These are phyloP conservation scores for Orychophragmus violaceus DNA, from an alignment of 345 rosid genomes.

Conservation along the genomic window DNA sequence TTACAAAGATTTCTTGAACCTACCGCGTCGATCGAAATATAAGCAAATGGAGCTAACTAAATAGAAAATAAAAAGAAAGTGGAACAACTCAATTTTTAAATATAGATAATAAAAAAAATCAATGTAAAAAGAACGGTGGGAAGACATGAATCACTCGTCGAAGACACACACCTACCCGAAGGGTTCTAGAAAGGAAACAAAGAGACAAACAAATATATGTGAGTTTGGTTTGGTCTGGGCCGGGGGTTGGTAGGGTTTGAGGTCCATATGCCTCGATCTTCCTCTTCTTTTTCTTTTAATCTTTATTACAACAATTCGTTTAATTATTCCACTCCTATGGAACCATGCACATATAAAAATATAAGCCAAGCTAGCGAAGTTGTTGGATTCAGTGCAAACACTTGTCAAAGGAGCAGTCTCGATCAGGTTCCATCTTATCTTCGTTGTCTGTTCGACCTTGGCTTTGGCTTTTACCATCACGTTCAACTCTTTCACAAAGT, in stretches of 20 bases:
- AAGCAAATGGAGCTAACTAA: background rate
- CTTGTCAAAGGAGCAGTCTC: slow-evolving; percentile 32
- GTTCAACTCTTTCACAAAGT: background rate
- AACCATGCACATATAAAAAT: background rate
- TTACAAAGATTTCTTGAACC: background rate
- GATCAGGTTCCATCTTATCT: slow-evolving; percentile 30
- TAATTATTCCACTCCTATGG: background rate
- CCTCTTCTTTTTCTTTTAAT: background rate
- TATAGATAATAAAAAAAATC: background rate
- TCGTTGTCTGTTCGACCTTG: slow-evolving; percentile 33
- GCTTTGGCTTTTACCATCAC: slow-evolving; percentile 20
- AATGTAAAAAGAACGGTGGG: slow-evolving; percentile 3
- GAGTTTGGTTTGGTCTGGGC: slow-evolving; percentile 22
- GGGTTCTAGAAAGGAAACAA: slow-evolving; percentile 1
- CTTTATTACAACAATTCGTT: background rate
- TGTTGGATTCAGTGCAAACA: slow-evolving; percentile 32
- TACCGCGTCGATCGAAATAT: background rate
- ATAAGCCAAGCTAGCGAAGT: slow-evolving; percentile 12
- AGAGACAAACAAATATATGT: background rate
- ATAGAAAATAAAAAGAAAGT: background rate
- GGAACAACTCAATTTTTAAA: background rate
- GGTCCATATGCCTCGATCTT: slow-evolving; percentile 29
- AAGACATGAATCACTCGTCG: slow-evolving; percentile 19
- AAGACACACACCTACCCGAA: slow-evolving; percentile 23
- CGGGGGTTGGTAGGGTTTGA: slow-evolving; percentile 30